phyloP scores from a whole-genome alignment of 345 rosid species.

The Populus simonii region DNA sequence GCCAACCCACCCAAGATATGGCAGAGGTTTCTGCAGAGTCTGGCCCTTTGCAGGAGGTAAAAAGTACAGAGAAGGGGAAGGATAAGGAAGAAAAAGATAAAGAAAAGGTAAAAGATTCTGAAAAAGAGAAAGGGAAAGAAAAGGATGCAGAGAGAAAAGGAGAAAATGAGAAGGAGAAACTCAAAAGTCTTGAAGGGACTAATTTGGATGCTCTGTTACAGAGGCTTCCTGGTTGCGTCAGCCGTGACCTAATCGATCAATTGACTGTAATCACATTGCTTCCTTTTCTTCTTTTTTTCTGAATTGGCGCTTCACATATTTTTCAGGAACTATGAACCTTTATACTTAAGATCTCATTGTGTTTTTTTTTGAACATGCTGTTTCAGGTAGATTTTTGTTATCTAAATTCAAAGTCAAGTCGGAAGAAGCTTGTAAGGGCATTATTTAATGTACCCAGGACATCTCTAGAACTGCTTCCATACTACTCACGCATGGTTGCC shows the following conservation, averaged over 20 bases:
- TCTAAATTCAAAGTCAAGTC: constrained; percentile 85
- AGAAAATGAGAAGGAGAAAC: constrained; percentile 85
- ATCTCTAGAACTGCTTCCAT: constrained; percentile 89
- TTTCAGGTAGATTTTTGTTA: constrained; percentile 97
- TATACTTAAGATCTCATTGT: background rate
- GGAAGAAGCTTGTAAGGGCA: constrained; percentile 94
- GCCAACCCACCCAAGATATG: constrained; percentile 52
- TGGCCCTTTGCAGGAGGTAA: constrained; percentile 55
- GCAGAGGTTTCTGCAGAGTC: constrained; percentile 56
- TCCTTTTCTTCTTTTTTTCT: background rate
- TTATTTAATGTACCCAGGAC: constrained; percentile 95
- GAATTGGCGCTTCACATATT: background rate
- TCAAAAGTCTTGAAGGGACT: constrained; percentile 81
- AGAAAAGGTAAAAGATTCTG: constrained; percentile 58
- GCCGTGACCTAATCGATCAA: constrained; percentile 98
- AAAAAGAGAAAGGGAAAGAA: constrained; percentile 83
- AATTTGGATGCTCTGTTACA: constrained; percentile 89
- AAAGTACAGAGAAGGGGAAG: constrained; percentile 61
- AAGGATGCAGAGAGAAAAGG: constrained; percentile 71
- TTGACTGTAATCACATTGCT: constrained; percentile 59
- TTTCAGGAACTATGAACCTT: background rate
- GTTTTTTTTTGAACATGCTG: background rate
- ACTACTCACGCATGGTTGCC: constrained; percentile 96
- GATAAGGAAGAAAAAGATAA: constrained; percentile 80
- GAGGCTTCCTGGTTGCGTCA: constrained; percentile 91